Base-by-base conservation (phyloP, 1,284 basidiomycete genomes). In the Marasmius fiardii region DNA sequence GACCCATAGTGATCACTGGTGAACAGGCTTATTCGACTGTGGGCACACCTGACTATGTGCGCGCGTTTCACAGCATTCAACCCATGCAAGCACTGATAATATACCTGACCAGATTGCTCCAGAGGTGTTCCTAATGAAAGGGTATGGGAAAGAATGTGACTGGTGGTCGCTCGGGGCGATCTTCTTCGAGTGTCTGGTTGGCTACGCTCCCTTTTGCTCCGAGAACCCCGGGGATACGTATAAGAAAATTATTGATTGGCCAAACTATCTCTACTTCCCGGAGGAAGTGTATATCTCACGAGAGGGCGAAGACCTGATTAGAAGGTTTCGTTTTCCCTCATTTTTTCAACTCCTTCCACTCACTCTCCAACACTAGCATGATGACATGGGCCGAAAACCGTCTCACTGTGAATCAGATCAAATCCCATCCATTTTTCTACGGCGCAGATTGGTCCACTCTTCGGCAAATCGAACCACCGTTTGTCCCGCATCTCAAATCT, bases 81-180 rank as follows among this genome's bases (percentile, higher is more conserved):
- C 45, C 51, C n/a, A 28, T 8, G 11, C 18, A 10, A 41, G 2
- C 4, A 4, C 20, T 20, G 39, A 41, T n/a, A 37, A 43, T 4
- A 23, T 23, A 28, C n/a, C 35, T 44, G 45, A 12, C 52, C 89
- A 99, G 80, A 99, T 99, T 64, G 95, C 97, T 0, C 96, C 96
- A 1, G 96, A 99, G 68, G 97, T 99, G 68, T 99, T 99, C 80
- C 75, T 96, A 68, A 90, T 97, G 76, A 92, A 97, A 68, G 96
- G 96, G 2, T 99, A 99, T 65, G 94, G 95, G 52, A 95, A 98
- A 71, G 96, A 98, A 73, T 97, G 95, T 68, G 95, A 98, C 71
- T 98, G 95, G 95, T 98, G 95, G 95, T 95, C 92, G 37, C 75
- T 95, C 49, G 93, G 96, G 11, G 95, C 95, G 3, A 98, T 99